Conservation (phyloP, 257 asterid genomes). For the Scutellaria barbata region DNA sequence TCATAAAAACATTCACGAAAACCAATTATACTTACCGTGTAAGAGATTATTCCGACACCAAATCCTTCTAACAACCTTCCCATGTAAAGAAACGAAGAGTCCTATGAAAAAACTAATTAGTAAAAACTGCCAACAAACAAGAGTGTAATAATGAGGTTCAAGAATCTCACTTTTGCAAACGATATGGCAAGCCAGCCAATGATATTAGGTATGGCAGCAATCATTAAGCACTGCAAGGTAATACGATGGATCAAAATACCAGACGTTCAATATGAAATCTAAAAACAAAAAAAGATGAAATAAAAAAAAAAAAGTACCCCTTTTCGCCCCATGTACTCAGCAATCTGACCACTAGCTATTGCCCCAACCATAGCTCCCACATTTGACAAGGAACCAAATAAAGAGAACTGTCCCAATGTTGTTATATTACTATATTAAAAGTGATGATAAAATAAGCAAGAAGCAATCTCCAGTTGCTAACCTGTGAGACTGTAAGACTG, state of each 20-base stretch:
- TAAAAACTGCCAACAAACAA: neutral
- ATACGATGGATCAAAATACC: conserved; percentile 23
- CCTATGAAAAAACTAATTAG: conserved; percentile 44
- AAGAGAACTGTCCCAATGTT: conserved; percentile 64
- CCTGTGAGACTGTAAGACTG: conserved; percentile 75
- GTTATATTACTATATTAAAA: conserved; percentile 22
- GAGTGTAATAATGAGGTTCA: conserved; percentile 5
- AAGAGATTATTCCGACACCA: conserved; percentile 95
- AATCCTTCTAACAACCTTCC: conserved; percentile 97
- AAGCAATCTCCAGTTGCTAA: conserved; percentile 26
- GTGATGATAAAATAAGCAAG: conserved; percentile 5
- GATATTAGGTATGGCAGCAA: conserved; percentile 90
- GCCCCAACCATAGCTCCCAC: conserved; percentile 99
- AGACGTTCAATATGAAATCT: neutral
- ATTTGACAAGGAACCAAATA: conserved; percentile 82
- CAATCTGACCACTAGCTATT: conserved; percentile 92
- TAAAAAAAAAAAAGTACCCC: conserved; percentile 39
- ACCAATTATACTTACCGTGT: conserved; percentile 50
- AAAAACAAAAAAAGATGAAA: neutral
- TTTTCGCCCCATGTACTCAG: conserved; percentile 85
- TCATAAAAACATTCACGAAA: conserved; percentile 25
- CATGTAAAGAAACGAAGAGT: conserved; percentile 86
- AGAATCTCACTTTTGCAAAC: conserved; percentile 70
- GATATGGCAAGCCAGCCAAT: conserved; percentile 96
- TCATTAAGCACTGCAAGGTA: conserved; percentile 73